Base-by-base conservation (phyloP, 2,329 filamentous ascomycete species). In the Phaeosphaeria sp. region DNA sequence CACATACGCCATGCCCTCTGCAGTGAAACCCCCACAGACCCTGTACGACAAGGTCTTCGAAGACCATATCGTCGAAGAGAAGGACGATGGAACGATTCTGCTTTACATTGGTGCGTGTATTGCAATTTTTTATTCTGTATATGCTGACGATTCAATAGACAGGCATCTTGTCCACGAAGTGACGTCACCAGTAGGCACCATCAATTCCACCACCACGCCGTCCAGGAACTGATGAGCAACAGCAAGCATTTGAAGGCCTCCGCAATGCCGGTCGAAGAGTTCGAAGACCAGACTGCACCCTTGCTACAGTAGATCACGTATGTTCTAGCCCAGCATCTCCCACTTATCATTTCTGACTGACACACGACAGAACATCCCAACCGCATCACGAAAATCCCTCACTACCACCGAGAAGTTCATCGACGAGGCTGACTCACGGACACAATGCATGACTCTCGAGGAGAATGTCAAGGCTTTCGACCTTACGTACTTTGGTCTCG, bases 11-110 rank as follows among this genome's bases (percentile, higher is more conserved):
- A 96, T 96, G 92, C 92, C 92, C 76, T 86, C 84, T 74, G 87
- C 86, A 69, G 88, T 90, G 68, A 83, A 84, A 77, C 85, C 84
- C 65, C 92, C 91, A 54, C 89, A 89, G 80, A 97, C 93, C 70
- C 85, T 97, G 75, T 98, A 98, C 82, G 94, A 98, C 85, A 98
- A 98, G 88, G 93, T 98, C 80, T 90, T 98, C 72, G 87, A 92
- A 72, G 90, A 90, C 82, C 95, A 99, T 79, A 90, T 98, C 72
- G 93, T 99, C 75, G 92, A 97, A 74, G 91, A 96, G 86, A 92
- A 93, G 85, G 87, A 92, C 55, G 94, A 98, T 80, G 94, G 94
- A 80, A 97, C 93, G 57, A 84, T 96, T 71, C 83, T 97, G 65
- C 85, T 98, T 58, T 98, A 98, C 78, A 98, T 98, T 75, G 92